Percentiles rank a stretch among this genome's conserved stretches.
Evolutionary conservation across 306 rosid species (phyloP).

Genomic region (Castanea mollissima): DNA sequence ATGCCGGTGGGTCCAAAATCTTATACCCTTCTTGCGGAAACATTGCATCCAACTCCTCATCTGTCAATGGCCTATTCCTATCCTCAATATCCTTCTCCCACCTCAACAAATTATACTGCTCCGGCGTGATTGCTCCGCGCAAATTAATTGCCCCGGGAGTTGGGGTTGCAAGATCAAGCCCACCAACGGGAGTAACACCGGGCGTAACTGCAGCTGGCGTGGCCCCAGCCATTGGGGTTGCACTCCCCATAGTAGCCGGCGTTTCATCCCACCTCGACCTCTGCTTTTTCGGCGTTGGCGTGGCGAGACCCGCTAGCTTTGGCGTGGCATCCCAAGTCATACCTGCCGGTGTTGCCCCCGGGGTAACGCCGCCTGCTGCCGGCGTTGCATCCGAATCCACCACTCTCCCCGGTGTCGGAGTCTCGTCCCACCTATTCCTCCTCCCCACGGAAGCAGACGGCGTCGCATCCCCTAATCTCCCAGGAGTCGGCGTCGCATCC

Average conservation of each 20-base stretch:
- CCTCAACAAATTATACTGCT: slow-evolving; percentile 69
- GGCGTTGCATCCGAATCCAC: slow-evolving; percentile 70
- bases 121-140: slow-evolving; percentile 63
- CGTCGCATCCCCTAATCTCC: slow-evolving; percentile 58
- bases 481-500: slow-evolving; percentile 68
- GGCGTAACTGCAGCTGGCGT: slow-evolving; percentile 67
- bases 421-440: slow-evolving; percentile 81
- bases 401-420: slow-evolving; percentile 66
- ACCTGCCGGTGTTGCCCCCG: slow-evolving; percentile 77
- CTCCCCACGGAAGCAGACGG: slow-evolving; percentile 46
- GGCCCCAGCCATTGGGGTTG: slow-evolving; percentile 60
- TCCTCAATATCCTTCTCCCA: slow-evolving; percentile 86
- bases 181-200: slow-evolving; percentile 75
- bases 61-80: slow-evolving; percentile 69
- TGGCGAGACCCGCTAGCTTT: slow-evolving; percentile 63
- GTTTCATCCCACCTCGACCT: slow-evolving; percentile 85
- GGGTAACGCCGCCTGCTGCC: slow-evolving; percentile 55
- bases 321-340: slow-evolving; percentile 87
- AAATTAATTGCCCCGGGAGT: slow-evolving; percentile 60
- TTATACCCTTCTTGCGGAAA: slow-evolving; percentile 78
- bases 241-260: slow-evolving; percentile 71
- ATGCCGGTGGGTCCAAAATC: slow-evolving; percentile 65
- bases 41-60: slow-evolving; percentile 74
- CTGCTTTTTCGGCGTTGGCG: slow-evolving; percentile 69
- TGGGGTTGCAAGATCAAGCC: slow-evolving; percentile 62